Evolutionary conservation across 371 early-diverging fungal species (phyloP), one percentile per base, ranked within the genome.

Genomic region (Mucor irregularis): DNA sequence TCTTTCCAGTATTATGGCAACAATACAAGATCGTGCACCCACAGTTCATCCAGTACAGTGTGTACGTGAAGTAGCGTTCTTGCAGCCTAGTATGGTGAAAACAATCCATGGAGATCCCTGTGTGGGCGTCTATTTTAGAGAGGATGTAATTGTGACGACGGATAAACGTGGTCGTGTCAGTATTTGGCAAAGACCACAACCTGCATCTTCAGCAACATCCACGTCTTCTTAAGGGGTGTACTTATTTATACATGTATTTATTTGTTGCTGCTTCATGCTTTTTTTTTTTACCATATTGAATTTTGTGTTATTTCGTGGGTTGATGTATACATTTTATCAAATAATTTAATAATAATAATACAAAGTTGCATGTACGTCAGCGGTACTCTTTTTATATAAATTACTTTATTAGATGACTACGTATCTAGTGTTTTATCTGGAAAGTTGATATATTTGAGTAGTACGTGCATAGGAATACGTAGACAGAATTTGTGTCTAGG

Each of bases 101-200:
- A 76, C 77, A 0, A 77, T 94, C 8, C 93, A 93, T 66, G 71
- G 75, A 10, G 86, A 90, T 47, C 92, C 94, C 0, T 61, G 92
- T 29, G 78, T 83, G 17, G 80, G 85, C 3, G 58, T 96, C 5
- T 79, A 84, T 17, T 91, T 95, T 66, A 78, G 89, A n/a, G 93
- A 90, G 45, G 91, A 92, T 67, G 79, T 84, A 7, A 73, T 97
- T 21, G 83, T 93, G 17, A 94, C 94, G 0, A 87, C 92, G 0
- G 93, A 94, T 67, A 85, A 89, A 33, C 62, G 81, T 13, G 97
- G 97, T 1, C 71, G 81, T 26, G 75, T 96, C 34, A 89, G 85
- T 58, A 64, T 90, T 8, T 96, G 95, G 95, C 60, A 73, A 54
- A 77, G 95, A 14, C 96, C 95, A n/a, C 6, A 37, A n/a, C 45